Percentiles rank a stretch among this genome's conserved stretches.
phyloP scores from a whole-genome alignment of 352 stramenopile genomes.

The Pythium phragmiticola region DNA sequence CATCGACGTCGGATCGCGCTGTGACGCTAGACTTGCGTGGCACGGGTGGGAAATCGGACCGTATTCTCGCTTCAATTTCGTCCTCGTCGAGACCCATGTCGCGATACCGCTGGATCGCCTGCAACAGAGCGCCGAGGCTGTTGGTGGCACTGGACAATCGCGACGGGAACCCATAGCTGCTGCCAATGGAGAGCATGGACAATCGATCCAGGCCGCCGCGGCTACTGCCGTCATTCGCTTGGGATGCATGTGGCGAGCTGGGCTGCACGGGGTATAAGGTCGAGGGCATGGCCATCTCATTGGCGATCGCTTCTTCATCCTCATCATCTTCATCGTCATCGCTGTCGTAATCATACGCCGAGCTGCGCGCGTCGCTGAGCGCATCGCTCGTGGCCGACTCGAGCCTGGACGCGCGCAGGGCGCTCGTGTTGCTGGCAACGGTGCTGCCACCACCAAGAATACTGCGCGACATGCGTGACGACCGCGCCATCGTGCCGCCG shows the following conservation, averaged over 20 bases:
- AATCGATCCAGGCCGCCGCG: constrained; percentile 13
- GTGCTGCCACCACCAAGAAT: neutral
- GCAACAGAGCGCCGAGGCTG: constrained; percentile 57
- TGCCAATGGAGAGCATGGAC: constrained; percentile 51
- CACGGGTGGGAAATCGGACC: constrained; percentile 57
- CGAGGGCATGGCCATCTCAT: constrained; percentile 66
- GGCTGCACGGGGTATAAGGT: constrained; percentile 5
- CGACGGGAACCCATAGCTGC: constrained; percentile 54
- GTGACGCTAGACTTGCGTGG: constrained; percentile 42
- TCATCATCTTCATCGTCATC: constrained; percentile 32
- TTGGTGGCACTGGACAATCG: constrained; percentile 57
- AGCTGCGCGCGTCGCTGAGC: constrained; percentile 23
- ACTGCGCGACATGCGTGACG: constrained; percentile 18
- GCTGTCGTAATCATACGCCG: constrained; percentile 41
- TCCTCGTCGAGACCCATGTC: constrained; percentile 53
- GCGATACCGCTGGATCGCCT: constrained; percentile 65
- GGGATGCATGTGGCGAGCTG: constrained; percentile 6
- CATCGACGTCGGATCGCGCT: constrained; percentile 10
- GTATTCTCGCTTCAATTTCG: constrained; percentile 66
- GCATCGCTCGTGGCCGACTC: constrained; percentile 15
- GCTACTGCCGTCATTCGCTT: constrained; percentile 6
- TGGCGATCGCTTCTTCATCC: constrained; percentile 57
- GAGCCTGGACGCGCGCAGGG: constrained; percentile 15
- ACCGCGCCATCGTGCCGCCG: constrained; percentile 42
- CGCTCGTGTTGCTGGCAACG: constrained; percentile 22